Base-by-base conservation (phyloP, 352 stramenopile species). In the Aphanomyces euteiches region DNA sequence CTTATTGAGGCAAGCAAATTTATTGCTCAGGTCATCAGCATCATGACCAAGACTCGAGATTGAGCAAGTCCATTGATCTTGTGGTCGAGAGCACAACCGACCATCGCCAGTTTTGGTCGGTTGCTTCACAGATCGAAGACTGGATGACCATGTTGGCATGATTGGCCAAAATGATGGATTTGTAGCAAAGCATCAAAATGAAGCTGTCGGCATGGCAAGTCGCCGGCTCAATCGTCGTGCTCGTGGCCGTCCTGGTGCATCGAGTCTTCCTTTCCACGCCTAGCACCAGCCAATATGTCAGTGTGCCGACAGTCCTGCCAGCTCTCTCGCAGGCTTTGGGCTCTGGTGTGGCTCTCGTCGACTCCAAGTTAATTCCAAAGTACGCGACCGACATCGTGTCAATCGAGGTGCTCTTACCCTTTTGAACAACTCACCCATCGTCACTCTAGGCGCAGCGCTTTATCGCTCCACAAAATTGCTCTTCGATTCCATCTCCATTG, bases 371-470 rank as follows among this genome's bases (percentile, higher is more conserved):
- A 5, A 37, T 61, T n/a, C 54, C 54, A 37, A 61, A 61, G 34
- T 61, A 61, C 34, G 10, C 28, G 17, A 40, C 15, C 7, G 54
- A 61, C 54, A 43, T 61, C 28, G 54, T 61, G 13, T 39, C 54
- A 7, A 61, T 61, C 19, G 54, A 61, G 54, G 54, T 61, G 8
- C 8, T 58, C 28, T 21, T 34, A 13, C 28, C 50, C n/a, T n/a
- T n/a, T n/a, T 15, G 45, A 19, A 58, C 50, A 38, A 19, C 8
- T 21, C 28, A 12, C 3, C 28, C 50, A n/a, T 21, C 8, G 8
- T 58, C 50, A 21, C 50, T 10, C 15, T 61, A 61, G 54, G n/a
- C 54, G 6, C 54, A 61, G 43, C 54, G 36, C 34, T 61, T 61
- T 37, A 37, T 61, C 13, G 54, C 54, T 7, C 54, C 54, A 40